Conservation (phyloP, 129 eudicot species). For the Dittrichia graveolens region DNA sequence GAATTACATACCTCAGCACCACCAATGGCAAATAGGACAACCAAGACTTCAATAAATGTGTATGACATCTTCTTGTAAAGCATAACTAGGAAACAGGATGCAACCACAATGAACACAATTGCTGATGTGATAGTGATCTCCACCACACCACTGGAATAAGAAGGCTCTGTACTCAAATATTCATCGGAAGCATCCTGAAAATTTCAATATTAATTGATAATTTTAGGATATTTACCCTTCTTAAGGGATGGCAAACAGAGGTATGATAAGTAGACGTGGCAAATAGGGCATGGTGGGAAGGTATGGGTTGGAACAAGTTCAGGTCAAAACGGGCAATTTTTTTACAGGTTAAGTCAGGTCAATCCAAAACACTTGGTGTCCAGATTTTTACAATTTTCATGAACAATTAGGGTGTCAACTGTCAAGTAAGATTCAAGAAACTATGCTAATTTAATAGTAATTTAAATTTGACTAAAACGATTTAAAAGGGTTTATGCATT, state of each 20-base stretch:
- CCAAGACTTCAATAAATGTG: conserved; percentile 85
- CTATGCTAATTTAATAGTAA: background rate
- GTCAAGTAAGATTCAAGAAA: background rate
- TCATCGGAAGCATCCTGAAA: conserved; percentile 85
- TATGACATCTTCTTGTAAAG: conserved; percentile 88
- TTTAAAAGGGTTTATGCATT: background rate
- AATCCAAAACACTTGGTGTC: background rate
- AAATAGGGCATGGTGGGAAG: background rate
- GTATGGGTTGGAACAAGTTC: background rate
- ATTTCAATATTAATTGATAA: conserved; percentile 15
- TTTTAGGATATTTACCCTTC: background rate
- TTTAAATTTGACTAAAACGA: background rate
- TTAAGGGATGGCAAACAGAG: background rate
- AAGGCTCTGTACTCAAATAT: conserved; percentile 35
- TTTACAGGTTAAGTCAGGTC: background rate
- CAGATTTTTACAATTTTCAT: background rate
- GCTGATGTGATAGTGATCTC: conserved; percentile 87
- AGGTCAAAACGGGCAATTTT: background rate
- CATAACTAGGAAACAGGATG: conserved; percentile 93
- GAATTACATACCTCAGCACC: conserved; percentile 74
- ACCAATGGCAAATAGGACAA: conserved; percentile 89
- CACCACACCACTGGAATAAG: conserved; percentile 60
- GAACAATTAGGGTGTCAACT: background rate
- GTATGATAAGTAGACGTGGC: conserved; percentile 12
- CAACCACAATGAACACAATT: conserved; percentile 79